Percentiles rank a stretch among this genome's conserved stretches.
Evolutionary conservation across 2,329 filamentous ascomycete genomes (phyloP).

Genomic region (Colletotrichum musicola): DNA sequence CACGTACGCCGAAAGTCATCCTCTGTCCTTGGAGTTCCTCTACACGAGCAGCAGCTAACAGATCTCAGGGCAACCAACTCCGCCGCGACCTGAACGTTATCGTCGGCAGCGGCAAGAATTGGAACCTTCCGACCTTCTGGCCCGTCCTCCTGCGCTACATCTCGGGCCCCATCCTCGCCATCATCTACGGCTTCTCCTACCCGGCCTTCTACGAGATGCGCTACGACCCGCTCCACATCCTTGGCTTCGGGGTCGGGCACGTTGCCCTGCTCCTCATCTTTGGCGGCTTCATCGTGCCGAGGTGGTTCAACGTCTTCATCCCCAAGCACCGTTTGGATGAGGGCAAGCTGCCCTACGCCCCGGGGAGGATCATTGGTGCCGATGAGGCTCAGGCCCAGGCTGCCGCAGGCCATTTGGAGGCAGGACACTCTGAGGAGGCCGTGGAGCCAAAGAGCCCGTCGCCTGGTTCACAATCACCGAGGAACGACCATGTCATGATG

Average conservation of each 20-base stretch:
- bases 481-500: constrained; percentile 9
- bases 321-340: constrained; percentile 60
- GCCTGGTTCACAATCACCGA: constrained; percentile 10
- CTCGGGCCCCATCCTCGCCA: constrained; percentile 61
- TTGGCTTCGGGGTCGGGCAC: constrained; percentile 63
- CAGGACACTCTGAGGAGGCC: constrained; percentile 14
- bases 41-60: background rate
- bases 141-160: constrained; percentile 63
- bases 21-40: no score
- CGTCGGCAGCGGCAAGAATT: constrained; percentile 66
- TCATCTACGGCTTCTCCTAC: constrained; percentile 66
- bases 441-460: constrained; percentile 9
- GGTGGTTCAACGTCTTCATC: constrained; percentile 67
- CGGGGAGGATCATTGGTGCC: constrained; percentile 31
- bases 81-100: constrained; percentile 66
- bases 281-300: constrained; percentile 63
- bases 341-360: constrained; percentile 51
- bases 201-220: constrained; percentile 61
- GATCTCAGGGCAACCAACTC: constrained; percentile 65
- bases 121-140: constrained; percentile 66
- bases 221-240: constrained; percentile 63
- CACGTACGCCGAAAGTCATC: no score
- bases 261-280: constrained; percentile 60
- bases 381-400: constrained; percentile 38
- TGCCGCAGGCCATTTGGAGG: constrained; percentile 16